Evolutionary conservation across 2,329 filamentous ascomycete species (phyloP).

Genomic region (Gliomastix tumulicola): DNA sequence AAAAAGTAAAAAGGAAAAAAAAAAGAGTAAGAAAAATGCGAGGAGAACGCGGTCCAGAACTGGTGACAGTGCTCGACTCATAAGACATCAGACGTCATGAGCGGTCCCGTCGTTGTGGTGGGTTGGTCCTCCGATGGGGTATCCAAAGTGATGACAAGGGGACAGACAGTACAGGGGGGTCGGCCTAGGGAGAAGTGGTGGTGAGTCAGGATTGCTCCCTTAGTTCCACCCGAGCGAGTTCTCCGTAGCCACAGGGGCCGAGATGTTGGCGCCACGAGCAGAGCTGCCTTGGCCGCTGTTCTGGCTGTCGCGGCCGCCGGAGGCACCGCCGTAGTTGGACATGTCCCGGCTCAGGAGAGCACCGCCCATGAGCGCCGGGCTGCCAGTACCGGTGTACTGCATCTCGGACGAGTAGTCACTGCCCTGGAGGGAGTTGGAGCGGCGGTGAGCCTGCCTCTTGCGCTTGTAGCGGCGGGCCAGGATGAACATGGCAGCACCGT

Average conservation of each 20-base stretch:
- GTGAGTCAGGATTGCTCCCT: too few species aligned
- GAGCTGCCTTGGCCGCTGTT: slow-evolving; percentile 54
- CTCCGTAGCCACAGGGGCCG: slow-evolving; percentile 83
- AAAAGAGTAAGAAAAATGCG: too few species aligned
- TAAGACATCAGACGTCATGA: too few species aligned
- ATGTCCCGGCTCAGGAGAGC: slow-evolving; percentile 53
- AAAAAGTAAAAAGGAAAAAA: too few species aligned
- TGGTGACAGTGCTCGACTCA: too few species aligned
- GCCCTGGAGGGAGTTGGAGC: slow-evolving; percentile 64
- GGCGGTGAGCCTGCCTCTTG: slow-evolving; percentile 70
- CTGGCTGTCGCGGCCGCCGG: slow-evolving; percentile 49
- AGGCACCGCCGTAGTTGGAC: slow-evolving; percentile 44
- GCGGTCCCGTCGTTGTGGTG: too few species aligned
- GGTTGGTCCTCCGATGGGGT: too few species aligned
- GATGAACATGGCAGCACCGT: slow-evolving; percentile 91
- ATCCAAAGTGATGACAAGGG: too few species aligned
- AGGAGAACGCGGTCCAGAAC: too few species aligned
- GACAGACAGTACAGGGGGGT: too few species aligned
- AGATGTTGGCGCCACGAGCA: slow-evolving; percentile 62
- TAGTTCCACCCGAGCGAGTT: slow-evolving; percentile 96
- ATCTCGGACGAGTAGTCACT: slow-evolving; percentile 40
- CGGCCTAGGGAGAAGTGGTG: too few species aligned
- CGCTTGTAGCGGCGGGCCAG: slow-evolving; percentile 86
- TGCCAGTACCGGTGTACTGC: slow-evolving; percentile 40
- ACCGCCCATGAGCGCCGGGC: slow-evolving; percentile 64